Conservation (phyloP, 805 yeast genomes). For the Wickerhamiella shivajii region DNA sequence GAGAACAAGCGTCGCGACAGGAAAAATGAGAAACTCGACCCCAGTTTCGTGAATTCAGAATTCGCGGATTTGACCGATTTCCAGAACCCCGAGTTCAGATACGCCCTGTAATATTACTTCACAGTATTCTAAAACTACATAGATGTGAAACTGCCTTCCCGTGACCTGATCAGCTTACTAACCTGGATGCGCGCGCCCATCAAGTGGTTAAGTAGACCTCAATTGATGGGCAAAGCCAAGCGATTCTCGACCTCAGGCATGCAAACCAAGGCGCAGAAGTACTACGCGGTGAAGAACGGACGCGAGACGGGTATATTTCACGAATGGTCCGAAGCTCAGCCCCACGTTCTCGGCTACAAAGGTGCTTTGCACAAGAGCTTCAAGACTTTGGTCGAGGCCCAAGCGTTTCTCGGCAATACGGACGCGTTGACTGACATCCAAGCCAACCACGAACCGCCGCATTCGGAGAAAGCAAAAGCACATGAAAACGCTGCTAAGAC, state of each 20-base stretch:
- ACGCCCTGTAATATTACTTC: constrained; percentile 24
- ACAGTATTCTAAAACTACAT: no score
- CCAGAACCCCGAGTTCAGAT: constrained; percentile 40
- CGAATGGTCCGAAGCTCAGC: constrained; percentile 37
- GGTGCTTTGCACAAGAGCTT: constrained; percentile 49
- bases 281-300: constrained; percentile 45
- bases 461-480: background rate
- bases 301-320: constrained; percentile 40
- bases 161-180: no score
- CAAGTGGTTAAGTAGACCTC: no score
- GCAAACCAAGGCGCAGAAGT: constrained; percentile 18
- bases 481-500: background rate
- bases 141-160: no score
- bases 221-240: no score
- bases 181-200: no score
- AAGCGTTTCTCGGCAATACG: constrained; percentile 21
- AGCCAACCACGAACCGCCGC: background rate
- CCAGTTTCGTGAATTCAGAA: constrained; percentile 26
- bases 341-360: constrained; percentile 39
- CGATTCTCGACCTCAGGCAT: no score
- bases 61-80: constrained; percentile 39
- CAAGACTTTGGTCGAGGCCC: constrained; percentile 34
- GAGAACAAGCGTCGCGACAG: constrained; percentile 30
- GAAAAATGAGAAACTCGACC: constrained; percentile 13
- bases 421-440: background rate